These are phyloP conservation scores for Plasmodium relictum DNA, from an alignment of 169 alveolate genomes.

Conservation along the genomic window DNA sequence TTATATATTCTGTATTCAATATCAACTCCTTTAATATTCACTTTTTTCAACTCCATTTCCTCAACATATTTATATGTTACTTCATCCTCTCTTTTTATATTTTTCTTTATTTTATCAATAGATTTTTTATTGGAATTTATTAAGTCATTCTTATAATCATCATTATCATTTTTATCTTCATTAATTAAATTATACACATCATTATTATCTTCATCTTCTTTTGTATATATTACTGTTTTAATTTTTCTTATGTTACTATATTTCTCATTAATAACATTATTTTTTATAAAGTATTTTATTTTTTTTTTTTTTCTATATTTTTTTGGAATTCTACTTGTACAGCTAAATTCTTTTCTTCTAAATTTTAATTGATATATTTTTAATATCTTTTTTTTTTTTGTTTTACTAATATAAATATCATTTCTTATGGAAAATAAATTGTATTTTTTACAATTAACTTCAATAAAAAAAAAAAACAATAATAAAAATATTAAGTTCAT, in stretches of 20 bases:
- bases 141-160: background rate
- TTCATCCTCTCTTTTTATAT: slow-evolving; percentile 26
- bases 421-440: slow-evolving; percentile 5
- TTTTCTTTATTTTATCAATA: slow-evolving; percentile 1
- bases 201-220: background rate
- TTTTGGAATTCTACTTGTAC: background rate
- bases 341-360: background rate
- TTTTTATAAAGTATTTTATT: background rate
- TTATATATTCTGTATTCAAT: slow-evolving; percentile 64
- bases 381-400: background rate
- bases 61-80: slow-evolving; percentile 72
- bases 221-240: background rate
- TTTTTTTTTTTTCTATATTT: background rate
- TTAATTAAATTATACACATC: background rate
- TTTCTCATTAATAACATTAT: background rate
- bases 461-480: background rate
- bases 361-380: background rate
- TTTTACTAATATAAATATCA: background rate
- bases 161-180: slow-evolving; percentile 1
- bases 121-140: background rate
- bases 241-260: background rate
- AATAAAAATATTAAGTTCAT: too few species aligned
- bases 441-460: slow-evolving; percentile 10
- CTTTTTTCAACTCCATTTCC: slow-evolving; percentile 70
- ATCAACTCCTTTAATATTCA: slow-evolving; percentile 55